Percentiles rank a stretch among this genome's conserved stretches.
These are phyloP conservation scores for Chamaenerion angustifolium DNA, from an alignment of 345 rosid species.

Conservation along the genomic window DNA sequence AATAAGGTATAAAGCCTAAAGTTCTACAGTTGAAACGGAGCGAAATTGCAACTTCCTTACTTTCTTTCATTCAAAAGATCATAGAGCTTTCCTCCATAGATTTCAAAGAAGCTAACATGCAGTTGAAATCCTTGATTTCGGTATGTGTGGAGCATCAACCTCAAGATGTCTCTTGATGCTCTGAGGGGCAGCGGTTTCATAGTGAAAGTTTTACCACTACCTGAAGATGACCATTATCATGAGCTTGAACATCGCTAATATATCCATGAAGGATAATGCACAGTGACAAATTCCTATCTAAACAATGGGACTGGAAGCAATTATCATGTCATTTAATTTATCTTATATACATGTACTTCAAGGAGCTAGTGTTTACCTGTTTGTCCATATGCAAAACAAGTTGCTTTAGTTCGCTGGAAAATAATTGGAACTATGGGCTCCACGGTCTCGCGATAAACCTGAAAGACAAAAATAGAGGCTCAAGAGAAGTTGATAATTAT, in stretches of 20 bases:
- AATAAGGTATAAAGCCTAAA: conserved; percentile 1
- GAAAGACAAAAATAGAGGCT: conserved; percentile 5
- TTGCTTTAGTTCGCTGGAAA: conserved; percentile 86
- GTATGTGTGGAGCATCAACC: conserved; percentile 94
- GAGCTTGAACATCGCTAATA: background rate
- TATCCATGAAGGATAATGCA: too few relatives aligned
- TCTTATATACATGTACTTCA: too few relatives aligned
- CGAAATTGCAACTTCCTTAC: conserved; percentile 28
- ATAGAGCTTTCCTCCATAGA: conserved; percentile 86
- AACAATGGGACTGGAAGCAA: too few relatives aligned
- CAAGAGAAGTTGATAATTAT: background rate
- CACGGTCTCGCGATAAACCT: conserved; percentile 90
- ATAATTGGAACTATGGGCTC: conserved; percentile 94
- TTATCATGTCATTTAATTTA: too few relatives aligned
- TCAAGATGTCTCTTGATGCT: conserved; percentile 85
- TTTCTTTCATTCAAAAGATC: conserved; percentile 92
- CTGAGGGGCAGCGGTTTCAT: conserved; percentile 95
- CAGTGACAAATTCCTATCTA: too few relatives aligned
- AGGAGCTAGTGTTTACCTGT: conserved; percentile 38
- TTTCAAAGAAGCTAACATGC: conserved; percentile 87
- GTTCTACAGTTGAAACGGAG: background rate
- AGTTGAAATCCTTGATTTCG: conserved; percentile 91
- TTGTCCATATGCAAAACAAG: conserved; percentile 98
- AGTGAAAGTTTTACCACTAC: conserved; percentile 95
- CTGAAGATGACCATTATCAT: conserved; percentile 28